phyloP scores from a whole-genome alignment of 306 rosid species.

The Boehmeria nivea region DNA sequence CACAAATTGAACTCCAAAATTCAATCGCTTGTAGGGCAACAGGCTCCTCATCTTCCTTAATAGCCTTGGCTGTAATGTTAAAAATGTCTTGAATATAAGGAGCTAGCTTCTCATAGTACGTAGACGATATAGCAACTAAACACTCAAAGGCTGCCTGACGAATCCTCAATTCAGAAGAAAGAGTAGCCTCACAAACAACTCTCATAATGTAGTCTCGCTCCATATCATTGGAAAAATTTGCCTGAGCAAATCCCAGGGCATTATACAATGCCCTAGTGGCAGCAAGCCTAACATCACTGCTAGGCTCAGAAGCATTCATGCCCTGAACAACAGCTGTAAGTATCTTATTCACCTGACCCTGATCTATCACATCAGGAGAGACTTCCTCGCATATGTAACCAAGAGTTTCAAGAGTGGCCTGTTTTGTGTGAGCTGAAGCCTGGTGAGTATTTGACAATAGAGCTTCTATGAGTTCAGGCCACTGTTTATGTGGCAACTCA shows the following conservation, averaged over 20 bases:
- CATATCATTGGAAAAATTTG: slow-evolving; percentile 82
- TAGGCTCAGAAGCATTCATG: slow-evolving; percentile 65
- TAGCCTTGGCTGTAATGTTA: slow-evolving; percentile 79
- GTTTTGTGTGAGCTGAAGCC: slow-evolving; percentile 69
- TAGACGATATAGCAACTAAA: slow-evolving; percentile 81
- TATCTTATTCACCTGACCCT: slow-evolving; percentile 76
- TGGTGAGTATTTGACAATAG: slow-evolving; percentile 68
- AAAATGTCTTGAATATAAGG: slow-evolving; percentile 77
- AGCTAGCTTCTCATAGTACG: slow-evolving; percentile 80
- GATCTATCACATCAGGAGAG: slow-evolving; percentile 63
- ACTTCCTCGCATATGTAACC: slow-evolving; percentile 95
- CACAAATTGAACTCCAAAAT: slow-evolving; percentile 95
- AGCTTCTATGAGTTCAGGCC: slow-evolving; percentile 84
- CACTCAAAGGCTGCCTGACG: slow-evolving; percentile 83
- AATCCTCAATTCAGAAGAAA: slow-evolving; percentile 67
- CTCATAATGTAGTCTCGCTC: slow-evolving; percentile 88
- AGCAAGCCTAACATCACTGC: slow-evolving; percentile 70
- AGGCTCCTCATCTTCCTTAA: slow-evolving; percentile 84
- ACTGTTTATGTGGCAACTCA: slow-evolving; percentile 82
- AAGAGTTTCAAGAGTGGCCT: slow-evolving; percentile 90
- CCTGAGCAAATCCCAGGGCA: slow-evolving; percentile 92
- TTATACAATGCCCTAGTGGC: slow-evolving; percentile 63
- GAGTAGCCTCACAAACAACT: slow-evolving; percentile 87
- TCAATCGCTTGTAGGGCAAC: slow-evolving; percentile 93
- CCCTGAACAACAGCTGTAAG: slow-evolving; percentile 85